Evolutionary conservation across 2,329 filamentous ascomycete species (phyloP).

Genomic region (Metarhizium anisopliae): DNA sequence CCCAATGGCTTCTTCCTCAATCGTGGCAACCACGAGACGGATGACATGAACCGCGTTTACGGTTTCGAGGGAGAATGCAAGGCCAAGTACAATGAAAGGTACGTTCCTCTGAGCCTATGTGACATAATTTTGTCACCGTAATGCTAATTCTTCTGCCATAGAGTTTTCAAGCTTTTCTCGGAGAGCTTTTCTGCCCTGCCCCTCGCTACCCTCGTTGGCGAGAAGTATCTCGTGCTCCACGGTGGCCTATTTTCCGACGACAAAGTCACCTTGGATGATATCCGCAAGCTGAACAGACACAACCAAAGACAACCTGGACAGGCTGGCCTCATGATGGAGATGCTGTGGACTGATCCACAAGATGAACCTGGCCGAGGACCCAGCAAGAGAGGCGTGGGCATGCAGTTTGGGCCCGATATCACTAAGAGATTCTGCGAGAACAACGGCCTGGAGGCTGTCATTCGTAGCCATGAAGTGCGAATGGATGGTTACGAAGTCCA

Average conservation of each 20-base stretch:
- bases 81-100: conserved; percentile 88
- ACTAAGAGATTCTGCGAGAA: conserved; percentile 95
- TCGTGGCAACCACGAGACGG: conserved; percentile 96
- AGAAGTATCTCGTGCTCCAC: conserved; percentile 86
- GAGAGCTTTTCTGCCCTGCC: conserved; percentile 95
- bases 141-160: conserved; percentile 15
- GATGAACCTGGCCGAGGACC: conserved; percentile 76
- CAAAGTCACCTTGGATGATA: conserved; percentile 83
- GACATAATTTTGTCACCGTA: neutral
- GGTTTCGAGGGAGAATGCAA: conserved; percentile 98
- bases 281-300: conserved; percentile 85
- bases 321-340: conserved; percentile 97
- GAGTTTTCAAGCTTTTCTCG: conserved; percentile 93
- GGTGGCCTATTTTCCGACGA: conserved; percentile 95
- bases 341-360: conserved; percentile 98
- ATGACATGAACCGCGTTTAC: conserved; percentile 98
- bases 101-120: neutral
- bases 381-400: conserved; percentile 90
- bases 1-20: conserved; percentile 89
- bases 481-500: conserved; percentile 99
- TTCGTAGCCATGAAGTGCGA: conserved; percentile 92
- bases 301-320: conserved; percentile 89
- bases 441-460: conserved; percentile 89
- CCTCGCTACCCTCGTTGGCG: conserved; percentile 81
- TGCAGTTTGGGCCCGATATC: conserved; percentile 94